phyloP scores from a whole-genome alignment of 2,329 filamentous ascomycete genomes.

The Alternaria alternata region DNA sequence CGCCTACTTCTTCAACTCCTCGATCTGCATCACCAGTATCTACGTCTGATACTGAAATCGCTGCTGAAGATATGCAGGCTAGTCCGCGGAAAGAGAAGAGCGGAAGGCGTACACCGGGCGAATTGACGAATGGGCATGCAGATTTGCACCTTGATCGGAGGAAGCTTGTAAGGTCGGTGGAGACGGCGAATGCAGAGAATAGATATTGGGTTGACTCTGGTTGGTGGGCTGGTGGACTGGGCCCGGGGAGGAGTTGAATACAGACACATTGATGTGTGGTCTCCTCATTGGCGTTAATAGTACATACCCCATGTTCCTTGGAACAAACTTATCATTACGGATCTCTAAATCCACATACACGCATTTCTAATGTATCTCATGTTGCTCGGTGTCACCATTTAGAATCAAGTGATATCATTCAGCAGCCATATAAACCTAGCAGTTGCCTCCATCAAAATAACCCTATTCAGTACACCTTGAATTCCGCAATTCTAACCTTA shows the following conservation, averaged over 20 bases:
- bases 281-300: neutral
- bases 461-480: conserved; percentile 44
- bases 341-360: neutral
- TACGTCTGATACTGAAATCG: conserved; percentile 25
- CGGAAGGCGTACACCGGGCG: conserved; percentile 26
- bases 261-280: neutral
- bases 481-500: conserved; percentile 50
- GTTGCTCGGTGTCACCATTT: neutral
- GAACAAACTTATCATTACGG: neutral
- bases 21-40: conserved; percentile 33
- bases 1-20: conserved; percentile 26
- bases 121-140: conserved; percentile 48
- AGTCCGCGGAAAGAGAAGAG: conserved; percentile 16
- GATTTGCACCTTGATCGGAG: conserved; percentile 50
- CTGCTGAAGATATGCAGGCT: conserved; percentile 5
- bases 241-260: conserved; percentile 13
- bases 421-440: neutral
- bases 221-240: conserved; percentile 49
- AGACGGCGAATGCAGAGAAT: conserved; percentile 42
- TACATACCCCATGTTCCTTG: neutral
- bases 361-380: neutral
- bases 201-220: conserved; percentile 43
- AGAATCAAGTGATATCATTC: neutral
- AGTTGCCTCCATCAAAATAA: neutral
- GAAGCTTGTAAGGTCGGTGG: conserved; percentile 39